These are phyloP conservation scores for Pythium scleroteichum DNA, from an alignment of 352 stramenopile genomes.

Conservation along the genomic window DNA sequence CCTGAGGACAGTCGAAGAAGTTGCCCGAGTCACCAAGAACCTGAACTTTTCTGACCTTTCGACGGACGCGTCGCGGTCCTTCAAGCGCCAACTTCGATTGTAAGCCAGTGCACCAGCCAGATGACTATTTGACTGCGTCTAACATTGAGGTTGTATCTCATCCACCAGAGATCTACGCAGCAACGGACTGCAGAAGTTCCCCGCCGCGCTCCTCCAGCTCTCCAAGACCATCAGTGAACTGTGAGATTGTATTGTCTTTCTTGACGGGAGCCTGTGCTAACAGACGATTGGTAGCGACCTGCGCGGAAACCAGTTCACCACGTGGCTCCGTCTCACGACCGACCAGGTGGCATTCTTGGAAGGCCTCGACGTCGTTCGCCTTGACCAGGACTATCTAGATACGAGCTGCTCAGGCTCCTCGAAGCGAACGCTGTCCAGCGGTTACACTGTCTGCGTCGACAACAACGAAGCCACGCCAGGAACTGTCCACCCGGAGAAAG, in stretches of 20 bases:
- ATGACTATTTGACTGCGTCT: neutral
- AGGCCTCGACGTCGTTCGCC: neutral
- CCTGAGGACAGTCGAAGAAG: neutral
- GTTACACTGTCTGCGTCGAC: slow-evolving; percentile 7
- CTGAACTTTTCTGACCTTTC: slow-evolving; percentile 6
- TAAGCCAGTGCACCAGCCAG: neutral
- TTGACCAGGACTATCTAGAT: slow-evolving; percentile 2
- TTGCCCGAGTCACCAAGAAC: neutral
- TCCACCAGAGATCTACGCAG: neutral
- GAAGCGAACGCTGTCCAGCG: neutral
- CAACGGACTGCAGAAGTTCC: neutral
- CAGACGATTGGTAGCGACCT: slow-evolving; percentile 4
- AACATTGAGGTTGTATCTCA: neutral
- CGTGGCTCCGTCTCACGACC: neutral
- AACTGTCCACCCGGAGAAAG: neutral
- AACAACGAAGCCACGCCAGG: neutral
- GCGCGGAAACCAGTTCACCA: slow-evolving; percentile 7
- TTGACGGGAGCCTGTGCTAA: neutral
- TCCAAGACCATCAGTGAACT: neutral
- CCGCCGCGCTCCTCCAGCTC: neutral
- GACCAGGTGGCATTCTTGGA: slow-evolving; percentile 4
- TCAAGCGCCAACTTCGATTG: neutral
- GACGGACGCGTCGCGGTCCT: neutral
- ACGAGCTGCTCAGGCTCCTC: slow-evolving; percentile 1
- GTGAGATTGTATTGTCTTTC: neutral